Conservation (phyloP, 441 rosid species). For the Aleurites moluccanus region DNA sequence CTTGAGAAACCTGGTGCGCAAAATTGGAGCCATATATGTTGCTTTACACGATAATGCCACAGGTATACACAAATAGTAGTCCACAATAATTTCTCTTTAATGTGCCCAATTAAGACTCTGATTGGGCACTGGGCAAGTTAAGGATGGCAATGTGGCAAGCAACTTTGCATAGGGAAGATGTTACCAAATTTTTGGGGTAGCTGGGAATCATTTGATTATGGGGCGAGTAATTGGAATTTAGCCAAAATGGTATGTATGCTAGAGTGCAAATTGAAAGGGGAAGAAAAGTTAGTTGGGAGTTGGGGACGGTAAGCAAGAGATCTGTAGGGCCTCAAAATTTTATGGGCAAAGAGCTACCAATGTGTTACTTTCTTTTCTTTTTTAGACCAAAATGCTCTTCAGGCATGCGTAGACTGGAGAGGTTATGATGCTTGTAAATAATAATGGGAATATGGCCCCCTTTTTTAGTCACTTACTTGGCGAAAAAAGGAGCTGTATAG, state of each 20-base stretch:
- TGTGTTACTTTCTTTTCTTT: neutral
- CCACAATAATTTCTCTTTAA: no score
- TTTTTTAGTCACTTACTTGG: constrained; percentile 10
- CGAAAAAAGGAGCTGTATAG: neutral
- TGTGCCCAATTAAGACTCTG: no score
- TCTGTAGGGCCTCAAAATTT: constrained; percentile 3
- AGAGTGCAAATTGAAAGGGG: neutral
- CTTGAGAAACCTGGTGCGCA: no score
- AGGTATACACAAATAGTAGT: no score
- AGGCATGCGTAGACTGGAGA: constrained; percentile 21
- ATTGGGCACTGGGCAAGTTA: no score
- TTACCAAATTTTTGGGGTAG: neutral
- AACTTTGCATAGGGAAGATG: neutral
- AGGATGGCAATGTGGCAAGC: no score
- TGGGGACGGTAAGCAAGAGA: neutral
- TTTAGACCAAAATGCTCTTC: neutral
- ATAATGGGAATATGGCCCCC: constrained; percentile 10
- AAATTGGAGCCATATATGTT: no score
- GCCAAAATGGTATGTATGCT: neutral
- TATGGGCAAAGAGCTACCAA: neutral
- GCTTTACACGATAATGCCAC: no score
- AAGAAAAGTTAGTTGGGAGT: neutral
- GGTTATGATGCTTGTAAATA: constrained; percentile 12
- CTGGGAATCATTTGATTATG: neutral
- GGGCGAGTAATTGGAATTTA: neutral